These are phyloP conservation scores for Torulaspora delbrueckii DNA, from an alignment of 805 yeast species.

Conservation along the genomic window DNA sequence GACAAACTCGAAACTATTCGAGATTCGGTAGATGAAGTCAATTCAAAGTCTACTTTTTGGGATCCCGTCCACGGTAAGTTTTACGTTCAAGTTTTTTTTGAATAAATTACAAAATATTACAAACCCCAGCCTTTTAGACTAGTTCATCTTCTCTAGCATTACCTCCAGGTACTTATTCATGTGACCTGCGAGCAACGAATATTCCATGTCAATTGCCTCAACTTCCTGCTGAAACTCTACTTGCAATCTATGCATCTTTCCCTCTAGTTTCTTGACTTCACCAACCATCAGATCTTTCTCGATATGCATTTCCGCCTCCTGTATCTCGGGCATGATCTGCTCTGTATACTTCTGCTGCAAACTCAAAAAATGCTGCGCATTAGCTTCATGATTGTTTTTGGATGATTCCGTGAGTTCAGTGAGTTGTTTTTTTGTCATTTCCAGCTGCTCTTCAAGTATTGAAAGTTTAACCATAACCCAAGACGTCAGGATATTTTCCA, in stretches of 20 bases:
- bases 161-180: slow-evolving; percentile 43
- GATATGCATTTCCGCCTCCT: slow-evolving; percentile 45
- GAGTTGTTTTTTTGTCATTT: slow-evolving; percentile 45
- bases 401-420: slow-evolving; percentile 46
- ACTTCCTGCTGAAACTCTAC: slow-evolving; percentile 49
- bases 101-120: slow-evolving; percentile 1
- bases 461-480: slow-evolving; percentile 41
- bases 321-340: slow-evolving; percentile 46
- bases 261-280: slow-evolving; percentile 36
- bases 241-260: slow-evolving; percentile 35
- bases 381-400: slow-evolving; percentile 42
- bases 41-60: slow-evolving; percentile 58
- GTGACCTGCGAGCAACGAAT: slow-evolving; percentile 51
- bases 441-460: slow-evolving; percentile 41
- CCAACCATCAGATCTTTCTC: slow-evolving; percentile 36
- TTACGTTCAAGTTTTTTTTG: slow-evolving; percentile 64
- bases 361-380: slow-evolving; percentile 41
- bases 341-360: slow-evolving; percentile 45
- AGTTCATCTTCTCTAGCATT: slow-evolving; percentile 21
- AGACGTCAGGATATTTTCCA: slow-evolving; percentile 36
- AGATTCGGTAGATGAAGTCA: slow-evolving; percentile 35
- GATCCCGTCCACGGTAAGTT: slow-evolving; percentile 64
- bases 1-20: slow-evolving; percentile 30
- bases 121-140: neutral
- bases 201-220: slow-evolving; percentile 48